Evolutionary conservation across 495 filamentous ascomycete genomes (phyloP).

Genomic region (Annulohypoxylon maeteangense): DNA sequence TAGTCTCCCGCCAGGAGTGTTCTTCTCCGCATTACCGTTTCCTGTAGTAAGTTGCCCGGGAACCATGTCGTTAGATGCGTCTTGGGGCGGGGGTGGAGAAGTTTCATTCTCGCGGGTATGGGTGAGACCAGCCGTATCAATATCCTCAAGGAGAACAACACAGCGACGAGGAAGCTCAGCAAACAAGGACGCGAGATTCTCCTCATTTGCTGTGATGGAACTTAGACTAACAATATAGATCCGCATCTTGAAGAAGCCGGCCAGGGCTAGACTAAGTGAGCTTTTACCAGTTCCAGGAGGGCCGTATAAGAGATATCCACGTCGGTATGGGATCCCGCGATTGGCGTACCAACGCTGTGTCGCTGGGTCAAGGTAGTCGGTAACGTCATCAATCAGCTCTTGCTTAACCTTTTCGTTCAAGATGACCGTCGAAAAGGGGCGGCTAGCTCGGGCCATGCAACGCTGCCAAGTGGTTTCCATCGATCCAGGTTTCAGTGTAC

Average conservation of each 20-base stretch:
- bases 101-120: conserved; percentile 60
- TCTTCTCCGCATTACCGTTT: conserved; percentile 25
- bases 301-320: conserved; percentile 90
- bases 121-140: conserved; percentile 76
- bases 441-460: conserved; percentile 68
- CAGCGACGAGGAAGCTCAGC: conserved; percentile 72
- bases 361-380: conserved; percentile 84
- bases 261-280: conserved; percentile 71
- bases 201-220: conserved; percentile 73
- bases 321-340: conserved; percentile 78
- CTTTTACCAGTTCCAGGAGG: conserved; percentile 84
- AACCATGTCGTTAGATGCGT: conserved; percentile 40
- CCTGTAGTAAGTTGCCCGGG: conserved; percentile 44
- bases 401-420: conserved; percentile 80
- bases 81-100: neutral
- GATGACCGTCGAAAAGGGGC: conserved; percentile 88
- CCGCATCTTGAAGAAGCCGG: conserved; percentile 73
- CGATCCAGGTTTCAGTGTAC: conserved; percentile 50
- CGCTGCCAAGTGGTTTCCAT: conserved; percentile 60
- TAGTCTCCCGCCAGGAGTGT: conserved; percentile 55
- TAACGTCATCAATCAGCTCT: conserved; percentile 80
- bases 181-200: conserved; percentile 76
- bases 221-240: conserved; percentile 76
- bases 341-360: conserved; percentile 84
- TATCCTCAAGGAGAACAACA: conserved; percentile 79